Evolutionary conservation across 371 early-diverging fungal species (phyloP), one percentile per base, ranked within the genome.

Genomic region (Lichtheimia ramosa): DNA sequence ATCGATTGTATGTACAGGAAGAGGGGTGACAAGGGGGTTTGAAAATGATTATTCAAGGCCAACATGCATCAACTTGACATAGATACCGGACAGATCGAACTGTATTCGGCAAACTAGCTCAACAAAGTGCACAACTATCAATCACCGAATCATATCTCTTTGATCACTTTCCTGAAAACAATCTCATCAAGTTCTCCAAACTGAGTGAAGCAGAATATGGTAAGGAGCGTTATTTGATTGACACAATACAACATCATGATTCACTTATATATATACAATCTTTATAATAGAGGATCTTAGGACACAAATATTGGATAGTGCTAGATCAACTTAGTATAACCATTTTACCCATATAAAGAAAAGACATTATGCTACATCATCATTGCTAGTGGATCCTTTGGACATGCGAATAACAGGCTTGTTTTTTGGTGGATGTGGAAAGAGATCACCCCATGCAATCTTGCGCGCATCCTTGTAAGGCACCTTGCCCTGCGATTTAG

Each of bases 101-200:
- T 8, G 71, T 86, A 3, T 94, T 92, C 76, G 81, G 82, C 21
- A 85, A 84, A 60, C 66, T 94, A 40, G 89, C 94, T 8, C 84
- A 87, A 28, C 92, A 94, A 66, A 89, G 91, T 60, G 91, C 94
- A 3, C 86, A 89, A 59, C 75, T 91, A 5, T 92, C 92, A 1
- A 84, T 84, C 16, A 84, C 89, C 3, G 90, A 91, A 49, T 83
- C 85, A 0, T 85, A 83, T 39, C 62, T 92, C 0, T 92, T 81
- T 59, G 88, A 89, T 24, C 77, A 83, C 57, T 76, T 77, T 48
- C 81, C 80, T 14, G 82, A 78, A 54, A 70, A 82, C 58, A 87
- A 86, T 56, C 65, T 83, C 43, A 86, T 88, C 58, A 74, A 73
- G 34, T 88, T 88, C 61, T 76, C 80, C 6, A 77, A 79, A 24